Conservation (phyloP, 208 protist species). For the Trypanosoma melophagium region DNA sequence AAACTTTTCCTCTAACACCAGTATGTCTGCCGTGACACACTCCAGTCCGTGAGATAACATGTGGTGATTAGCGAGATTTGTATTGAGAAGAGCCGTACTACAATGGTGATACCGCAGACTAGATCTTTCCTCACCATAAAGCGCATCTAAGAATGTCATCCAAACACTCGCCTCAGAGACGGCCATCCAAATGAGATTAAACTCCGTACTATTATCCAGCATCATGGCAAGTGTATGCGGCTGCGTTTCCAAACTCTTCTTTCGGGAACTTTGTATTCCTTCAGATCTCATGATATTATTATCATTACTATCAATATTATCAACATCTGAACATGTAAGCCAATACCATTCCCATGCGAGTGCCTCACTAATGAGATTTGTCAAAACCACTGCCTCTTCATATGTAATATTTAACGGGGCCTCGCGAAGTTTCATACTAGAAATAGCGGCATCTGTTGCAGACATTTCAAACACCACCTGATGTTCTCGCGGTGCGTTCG, state of each 20-base stretch:
- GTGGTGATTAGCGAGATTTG: slow-evolving; percentile 49
- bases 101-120: slow-evolving; percentile 42
- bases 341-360: slow-evolving; percentile 52
- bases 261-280: too few relatives aligned
- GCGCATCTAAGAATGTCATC: slow-evolving; percentile 45
- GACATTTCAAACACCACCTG: slow-evolving; percentile 20
- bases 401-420: slow-evolving; percentile 39
- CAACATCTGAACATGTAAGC: slow-evolving; percentile 12
- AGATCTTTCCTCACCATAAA: slow-evolving; percentile 24
- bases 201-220: slow-evolving; percentile 60
- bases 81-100: slow-evolving; percentile 61
- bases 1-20: slow-evolving; percentile 43
- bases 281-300: background rate
- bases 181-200: slow-evolving; percentile 56
- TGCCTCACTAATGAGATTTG: slow-evolving; percentile 42
- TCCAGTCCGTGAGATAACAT: slow-evolving; percentile 54
- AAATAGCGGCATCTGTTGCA: slow-evolving; percentile 2
- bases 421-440: slow-evolving; percentile 11
- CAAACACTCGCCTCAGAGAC: slow-evolving; percentile 33
- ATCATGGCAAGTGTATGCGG: slow-evolving; percentile 50
- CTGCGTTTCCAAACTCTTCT: slow-evolving; percentile 6
- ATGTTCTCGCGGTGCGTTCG: slow-evolving; percentile 27
- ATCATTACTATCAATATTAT: background rate
- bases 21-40: slow-evolving; percentile 32
- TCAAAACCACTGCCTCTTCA: slow-evolving; percentile 37